phyloP scores from a whole-genome alignment of 768 basidiomycete genomes.

The Boletus subcaerulescens region DNA sequence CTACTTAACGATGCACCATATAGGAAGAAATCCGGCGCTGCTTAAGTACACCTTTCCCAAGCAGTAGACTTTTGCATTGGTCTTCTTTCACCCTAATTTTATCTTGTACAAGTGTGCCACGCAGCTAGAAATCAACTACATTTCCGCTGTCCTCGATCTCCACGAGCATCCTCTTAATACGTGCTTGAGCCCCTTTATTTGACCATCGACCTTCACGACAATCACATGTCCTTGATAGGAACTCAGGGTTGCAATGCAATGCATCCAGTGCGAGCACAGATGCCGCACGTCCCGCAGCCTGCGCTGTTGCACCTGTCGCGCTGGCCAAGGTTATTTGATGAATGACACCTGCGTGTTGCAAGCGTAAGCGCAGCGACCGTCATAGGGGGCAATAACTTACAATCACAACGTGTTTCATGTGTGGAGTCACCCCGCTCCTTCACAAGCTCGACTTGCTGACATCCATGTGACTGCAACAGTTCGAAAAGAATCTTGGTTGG shows the following conservation, averaged over 20 bases:
- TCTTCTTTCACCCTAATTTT: neutral
- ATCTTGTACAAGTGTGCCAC: conserved; percentile 7
- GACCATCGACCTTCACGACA: conserved; percentile 45
- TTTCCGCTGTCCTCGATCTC: conserved; percentile 22
- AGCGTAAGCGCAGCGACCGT: conserved; percentile 18
- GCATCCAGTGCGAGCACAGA: conserved; percentile 68
- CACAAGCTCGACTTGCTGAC: conserved; percentile 59
- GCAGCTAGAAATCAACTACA: neutral
- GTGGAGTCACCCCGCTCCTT: conserved; percentile 44
- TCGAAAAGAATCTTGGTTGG: conserved; percentile 76
- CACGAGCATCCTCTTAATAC: conserved; percentile 29
- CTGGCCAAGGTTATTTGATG: conserved; percentile 64
- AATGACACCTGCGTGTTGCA: conserved; percentile 50
- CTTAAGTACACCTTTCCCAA: conserved; percentile 16
- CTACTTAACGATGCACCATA: conserved; percentile 2
- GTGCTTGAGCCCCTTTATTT: conserved; percentile 39
- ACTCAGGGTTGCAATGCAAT: conserved; percentile 59
- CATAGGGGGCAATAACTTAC: conserved; percentile 35
- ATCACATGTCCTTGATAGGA: conserved; percentile 64
- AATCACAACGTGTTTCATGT: conserved; percentile 46
- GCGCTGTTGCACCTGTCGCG: conserved; percentile 48
- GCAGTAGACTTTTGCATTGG: conserved; percentile 3
- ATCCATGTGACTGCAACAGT: conserved; percentile 67
- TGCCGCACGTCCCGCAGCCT: conserved; percentile 57
- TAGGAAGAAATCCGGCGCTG: conserved; percentile 41